Evolutionary conservation across 495 filamentous ascomycete species (phyloP), one percentile per base, ranked within the genome.

Genomic region (Pyrenula aspistea): DNA sequence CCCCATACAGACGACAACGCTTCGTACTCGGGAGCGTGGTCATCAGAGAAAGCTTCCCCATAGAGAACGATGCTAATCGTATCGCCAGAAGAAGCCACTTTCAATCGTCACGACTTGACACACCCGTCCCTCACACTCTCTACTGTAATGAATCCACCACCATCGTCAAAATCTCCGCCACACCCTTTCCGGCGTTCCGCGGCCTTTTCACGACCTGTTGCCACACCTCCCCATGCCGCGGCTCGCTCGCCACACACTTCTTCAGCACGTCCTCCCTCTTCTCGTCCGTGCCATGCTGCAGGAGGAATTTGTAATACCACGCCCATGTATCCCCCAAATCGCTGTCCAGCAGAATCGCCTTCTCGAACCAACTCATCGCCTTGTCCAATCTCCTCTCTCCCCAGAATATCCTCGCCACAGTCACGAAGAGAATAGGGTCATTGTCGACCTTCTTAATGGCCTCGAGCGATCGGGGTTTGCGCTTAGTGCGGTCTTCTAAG

Each of bases 361-460:
- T 93, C 74, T 95, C 88, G 64, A 98, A 97, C 93, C 93, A 98
- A 56, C 82, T 91, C 71, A 86, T 82, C 11, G 94, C 91, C 65
- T 95, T 91, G 57, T 96, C 91, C 22, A 97, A 73, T 64, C 84
- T 84, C 2, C 93, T 76, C 68, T 89, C 86, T 4, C 70, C 80
- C 85, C 85, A 89, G 67, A 89, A 89, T 53, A 89, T 86, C 10
- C 86, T 75, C 2, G 83, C 86, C 1, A 88, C 83, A 0, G 83
- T 84, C 24, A 87, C 83, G 65, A 96, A 91, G 25, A 97, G 72
- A 2, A 85, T 78, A 0, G 93, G 83, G 63, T 97, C 91, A 63
- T 91, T 92, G 55, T 96, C 93, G 3, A 91, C 89, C 72, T 94
- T 95, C 70, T 95, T 93, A 68, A 98, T 93, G 10, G 92, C 94